Conservation (phyloP, 2,329 filamentous ascomycete species). For the Claviceps citrina region DNA sequence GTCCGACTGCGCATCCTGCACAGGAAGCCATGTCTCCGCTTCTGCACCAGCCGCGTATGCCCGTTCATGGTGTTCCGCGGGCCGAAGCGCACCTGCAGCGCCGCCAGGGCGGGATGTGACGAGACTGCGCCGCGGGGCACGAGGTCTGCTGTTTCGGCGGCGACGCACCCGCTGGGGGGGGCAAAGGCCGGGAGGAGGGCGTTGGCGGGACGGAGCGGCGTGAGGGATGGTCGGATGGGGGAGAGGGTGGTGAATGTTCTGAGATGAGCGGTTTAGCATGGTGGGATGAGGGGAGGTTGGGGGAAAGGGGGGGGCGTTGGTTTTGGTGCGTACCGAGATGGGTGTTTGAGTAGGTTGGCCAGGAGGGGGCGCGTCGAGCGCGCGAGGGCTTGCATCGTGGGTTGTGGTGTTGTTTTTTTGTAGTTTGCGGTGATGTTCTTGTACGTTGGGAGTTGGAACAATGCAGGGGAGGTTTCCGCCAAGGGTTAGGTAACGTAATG, state of each 20-base stretch:
- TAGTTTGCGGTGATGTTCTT: too few relatives aligned
- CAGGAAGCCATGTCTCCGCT: constrained; percentile 43
- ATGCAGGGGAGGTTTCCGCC: too few relatives aligned
- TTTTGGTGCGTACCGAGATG: constrained; percentile 13
- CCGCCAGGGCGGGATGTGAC: constrained; percentile 35
- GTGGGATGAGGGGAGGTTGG: neutral
- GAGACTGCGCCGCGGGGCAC: constrained; percentile 30
- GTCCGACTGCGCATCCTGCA: constrained; percentile 33
- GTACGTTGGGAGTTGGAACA: too few relatives aligned
- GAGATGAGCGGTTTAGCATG: neutral
- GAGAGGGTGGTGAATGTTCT: constrained; percentile 36
- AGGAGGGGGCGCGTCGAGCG: constrained; percentile 17
- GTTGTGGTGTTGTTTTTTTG: neutral
- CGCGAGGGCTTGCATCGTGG: constrained; percentile 15
- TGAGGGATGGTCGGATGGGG: constrained; percentile 32
- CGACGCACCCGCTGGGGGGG: constrained; percentile 12
- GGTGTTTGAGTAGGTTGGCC: constrained; percentile 11
- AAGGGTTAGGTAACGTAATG: too few relatives aligned
- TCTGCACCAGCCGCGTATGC: constrained; percentile 39
- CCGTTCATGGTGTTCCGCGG: constrained; percentile 43
- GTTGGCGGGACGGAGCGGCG: constrained; percentile 18
- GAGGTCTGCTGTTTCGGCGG: constrained; percentile 23
- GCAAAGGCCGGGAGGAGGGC: constrained; percentile 16
- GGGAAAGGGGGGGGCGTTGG: neutral
- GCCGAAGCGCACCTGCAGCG: constrained; percentile 40